Evolutionary conservation across 331 rosid species (phyloP).

Genomic region (Malus hybrid): DNA sequence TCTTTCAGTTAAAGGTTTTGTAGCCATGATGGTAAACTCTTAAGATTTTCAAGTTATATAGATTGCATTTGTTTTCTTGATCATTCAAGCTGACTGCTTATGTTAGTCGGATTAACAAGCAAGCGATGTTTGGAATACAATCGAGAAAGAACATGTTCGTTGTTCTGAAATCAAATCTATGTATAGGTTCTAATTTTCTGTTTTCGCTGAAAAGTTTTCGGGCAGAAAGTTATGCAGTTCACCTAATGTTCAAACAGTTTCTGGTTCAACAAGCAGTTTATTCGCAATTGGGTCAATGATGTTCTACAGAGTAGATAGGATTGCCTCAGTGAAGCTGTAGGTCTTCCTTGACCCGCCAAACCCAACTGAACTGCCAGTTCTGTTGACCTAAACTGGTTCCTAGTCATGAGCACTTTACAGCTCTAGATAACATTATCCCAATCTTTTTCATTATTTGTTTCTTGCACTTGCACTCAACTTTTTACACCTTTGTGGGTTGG

Average conservation of each 20-base stretch:
- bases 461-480: too few species aligned
- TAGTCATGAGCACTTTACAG: not conserved
- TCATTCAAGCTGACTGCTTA: not conserved
- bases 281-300: not conserved
- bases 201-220: not conserved
- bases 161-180: not conserved
- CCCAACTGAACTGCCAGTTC: slow-evolving; percentile 1
- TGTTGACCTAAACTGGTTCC: slow-evolving; percentile 29
- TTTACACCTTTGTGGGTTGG: not conserved
- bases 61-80: not conserved
- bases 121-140: not conserved
- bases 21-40: not conserved
- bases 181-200: not conserved
- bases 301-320: too few species aligned
- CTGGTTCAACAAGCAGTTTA: not conserved
- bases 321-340: not conserved
- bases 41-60: not conserved
- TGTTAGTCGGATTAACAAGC: not conserved
- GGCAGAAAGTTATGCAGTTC: not conserved
- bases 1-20: not conserved
- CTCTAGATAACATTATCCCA: not conserved
- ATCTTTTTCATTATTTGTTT: not conserved
- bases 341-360: slow-evolving; percentile 2
- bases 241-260: not conserved
- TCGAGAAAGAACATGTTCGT: not conserved